phyloP scores from a whole-genome alignment of 2,329 filamentous ascomycete species.

The Fusarium anguioides region DNA sequence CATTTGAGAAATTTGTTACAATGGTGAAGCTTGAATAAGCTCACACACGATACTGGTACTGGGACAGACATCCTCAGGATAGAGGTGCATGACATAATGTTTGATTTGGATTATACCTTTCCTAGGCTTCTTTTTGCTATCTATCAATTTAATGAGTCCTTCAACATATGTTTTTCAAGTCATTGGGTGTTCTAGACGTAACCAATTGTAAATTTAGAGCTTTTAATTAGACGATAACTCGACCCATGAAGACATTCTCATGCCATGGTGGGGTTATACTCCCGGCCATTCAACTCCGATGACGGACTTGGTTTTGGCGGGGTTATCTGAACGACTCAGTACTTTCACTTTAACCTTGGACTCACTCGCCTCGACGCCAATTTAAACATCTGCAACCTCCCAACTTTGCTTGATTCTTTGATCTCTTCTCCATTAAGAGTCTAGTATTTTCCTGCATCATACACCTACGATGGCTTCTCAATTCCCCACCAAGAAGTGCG shows the following conservation, averaged over 20 bases:
- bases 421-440: not conserved
- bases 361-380: conserved; percentile 39
- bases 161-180: conserved; percentile 17
- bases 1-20: conserved; percentile 9
- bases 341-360: conserved; percentile 15
- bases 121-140: not conserved
- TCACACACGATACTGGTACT: conserved; percentile 1
- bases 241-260: conserved; percentile 24
- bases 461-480: conserved; percentile 49
- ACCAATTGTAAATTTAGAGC: conserved; percentile 15
- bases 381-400: conserved; percentile 16
- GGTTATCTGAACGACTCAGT: conserved; percentile 31
- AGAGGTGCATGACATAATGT: conserved; percentile 23
- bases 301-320: conserved; percentile 47
- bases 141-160: conserved; percentile 6
- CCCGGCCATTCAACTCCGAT: conserved; percentile 46
- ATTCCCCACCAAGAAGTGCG: conserved; percentile 69
- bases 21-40: conserved; percentile 3
- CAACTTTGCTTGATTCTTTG: not conserved
- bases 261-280: conserved; percentile 26
- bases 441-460: not conserved
- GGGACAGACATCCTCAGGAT: conserved; percentile 19
- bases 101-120: conserved; percentile 1
- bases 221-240: conserved; percentile 27
- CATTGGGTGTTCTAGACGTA: not conserved